Evolutionary conservation across 371 early-diverging fungal genomes (phyloP).

Genomic region (Fennellomyces sp.): DNA sequence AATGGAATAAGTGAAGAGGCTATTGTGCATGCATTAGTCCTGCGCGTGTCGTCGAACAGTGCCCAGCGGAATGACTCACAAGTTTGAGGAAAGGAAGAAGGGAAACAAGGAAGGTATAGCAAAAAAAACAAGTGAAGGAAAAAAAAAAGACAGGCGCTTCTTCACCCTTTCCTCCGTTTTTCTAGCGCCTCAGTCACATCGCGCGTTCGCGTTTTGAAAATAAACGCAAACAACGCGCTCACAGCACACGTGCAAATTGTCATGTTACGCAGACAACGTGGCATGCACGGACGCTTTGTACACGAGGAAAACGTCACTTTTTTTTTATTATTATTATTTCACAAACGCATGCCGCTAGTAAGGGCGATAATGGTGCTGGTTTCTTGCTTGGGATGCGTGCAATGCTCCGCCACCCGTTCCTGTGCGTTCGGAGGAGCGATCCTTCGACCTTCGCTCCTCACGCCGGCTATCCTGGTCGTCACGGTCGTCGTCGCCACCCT

Average conservation of each 20-base stretch:
- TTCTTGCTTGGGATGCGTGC: conserved; percentile 43
- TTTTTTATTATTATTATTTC: no score
- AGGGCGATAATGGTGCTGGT: conserved; percentile 40
- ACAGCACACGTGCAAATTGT: background rate
- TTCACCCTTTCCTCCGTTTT: background rate
- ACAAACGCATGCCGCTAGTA: conserved; percentile 18
- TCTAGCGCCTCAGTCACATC: no score
- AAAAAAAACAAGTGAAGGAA: no score
- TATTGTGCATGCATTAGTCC: no score
- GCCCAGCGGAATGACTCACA: no score
- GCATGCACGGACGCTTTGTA: no score
- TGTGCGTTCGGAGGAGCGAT: conserved; percentile 7
- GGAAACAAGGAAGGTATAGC: no score
- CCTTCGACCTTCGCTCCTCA: conserved; percentile 12
- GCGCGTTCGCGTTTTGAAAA: background rate
- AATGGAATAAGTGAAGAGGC: conserved; percentile 46
- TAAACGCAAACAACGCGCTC: background rate
- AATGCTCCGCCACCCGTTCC: conserved; percentile 39
- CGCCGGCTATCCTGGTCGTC: conserved; percentile 16
- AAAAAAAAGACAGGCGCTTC: background rate
- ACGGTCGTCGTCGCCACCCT: conserved; percentile 1
- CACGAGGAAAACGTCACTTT: background rate
- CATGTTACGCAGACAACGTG: background rate
- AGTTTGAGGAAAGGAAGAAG: no score
- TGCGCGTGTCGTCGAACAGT: no score